Conservation (phyloP, 805 yeast species). For the Candida chilensis region DNA sequence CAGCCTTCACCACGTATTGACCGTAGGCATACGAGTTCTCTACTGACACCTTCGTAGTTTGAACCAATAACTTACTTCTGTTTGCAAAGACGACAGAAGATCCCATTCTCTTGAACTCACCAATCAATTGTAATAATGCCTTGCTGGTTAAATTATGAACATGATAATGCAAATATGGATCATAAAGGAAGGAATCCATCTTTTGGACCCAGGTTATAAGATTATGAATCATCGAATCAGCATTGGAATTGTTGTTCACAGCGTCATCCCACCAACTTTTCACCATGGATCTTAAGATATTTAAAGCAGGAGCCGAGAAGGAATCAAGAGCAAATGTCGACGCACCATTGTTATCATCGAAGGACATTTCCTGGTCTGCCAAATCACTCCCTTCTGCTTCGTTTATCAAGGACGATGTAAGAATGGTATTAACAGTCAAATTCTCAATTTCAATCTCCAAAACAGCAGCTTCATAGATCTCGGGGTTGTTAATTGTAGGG, state of each 20-base stretch:
- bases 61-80: constrained; percentile 61
- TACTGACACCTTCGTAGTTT: constrained; percentile 68
- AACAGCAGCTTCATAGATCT: constrained; percentile 67
- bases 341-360: constrained; percentile 27
- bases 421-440: constrained; percentile 74
- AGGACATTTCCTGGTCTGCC: constrained; percentile 34
- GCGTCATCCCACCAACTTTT: constrained; percentile 95
- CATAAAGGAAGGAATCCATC: constrained; percentile 64
- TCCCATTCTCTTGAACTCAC: constrained; percentile 76
- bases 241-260: constrained; percentile 50
- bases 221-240: constrained; percentile 75
- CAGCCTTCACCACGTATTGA: constrained; percentile 69
- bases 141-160: constrained; percentile 81
- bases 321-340: constrained; percentile 70
- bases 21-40: constrained; percentile 90
- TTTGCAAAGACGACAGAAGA: constrained; percentile 73
- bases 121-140: constrained; percentile 68
- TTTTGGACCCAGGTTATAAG: constrained; percentile 84
- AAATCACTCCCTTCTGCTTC: constrained; percentile 84
- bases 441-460: constrained; percentile 75
- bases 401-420: constrained; percentile 75
- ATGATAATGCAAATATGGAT: constrained; percentile 74
- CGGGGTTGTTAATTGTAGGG: constrained; percentile 69
- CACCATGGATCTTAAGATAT: constrained; percentile 63
- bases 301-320: constrained; percentile 67